phyloP scores from a whole-genome alignment of 306 rosid genomes.

The Rosa multiflora region DNA sequence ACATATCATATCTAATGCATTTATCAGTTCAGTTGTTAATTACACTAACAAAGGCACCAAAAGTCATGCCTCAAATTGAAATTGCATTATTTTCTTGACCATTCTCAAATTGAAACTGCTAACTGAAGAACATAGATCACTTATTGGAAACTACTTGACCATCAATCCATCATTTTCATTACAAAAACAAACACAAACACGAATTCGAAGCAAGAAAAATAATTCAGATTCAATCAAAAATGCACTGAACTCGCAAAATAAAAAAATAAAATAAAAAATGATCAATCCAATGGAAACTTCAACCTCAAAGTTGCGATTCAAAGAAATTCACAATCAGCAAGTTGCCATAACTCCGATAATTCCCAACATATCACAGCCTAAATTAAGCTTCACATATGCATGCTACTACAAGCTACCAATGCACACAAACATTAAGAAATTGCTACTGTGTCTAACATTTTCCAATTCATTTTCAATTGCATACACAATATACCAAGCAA shows the following conservation, averaged over 20 bases:
- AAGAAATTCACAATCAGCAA: not conserved
- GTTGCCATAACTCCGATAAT: too few species aligned
- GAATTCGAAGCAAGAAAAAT: not conserved
- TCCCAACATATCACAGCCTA: too few species aligned
- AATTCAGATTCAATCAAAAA: not conserved
- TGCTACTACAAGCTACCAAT: too few species aligned
- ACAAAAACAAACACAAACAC: not conserved
- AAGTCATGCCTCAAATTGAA: not conserved
- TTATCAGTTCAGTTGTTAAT: not conserved
- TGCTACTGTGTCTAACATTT: too few species aligned
- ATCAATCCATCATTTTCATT: not conserved
- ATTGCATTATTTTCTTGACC: not conserved
- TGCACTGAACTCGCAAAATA: not conserved
- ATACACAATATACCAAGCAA: too few species aligned
- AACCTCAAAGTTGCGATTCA: not conserved
- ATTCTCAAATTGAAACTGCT: not conserved
- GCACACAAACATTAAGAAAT: too few species aligned
- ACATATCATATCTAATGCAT: not conserved
- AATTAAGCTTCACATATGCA: too few species aligned
- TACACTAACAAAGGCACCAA: not conserved
- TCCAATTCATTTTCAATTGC: too few species aligned
- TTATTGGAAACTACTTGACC: not conserved
- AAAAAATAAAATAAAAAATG: not conserved
- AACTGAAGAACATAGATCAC: not conserved
- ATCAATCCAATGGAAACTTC: not conserved